These are phyloP conservation scores for Coccomyxa sp. DNA, from an alignment of 139 green algal species.

Conservation along the genomic window DNA sequence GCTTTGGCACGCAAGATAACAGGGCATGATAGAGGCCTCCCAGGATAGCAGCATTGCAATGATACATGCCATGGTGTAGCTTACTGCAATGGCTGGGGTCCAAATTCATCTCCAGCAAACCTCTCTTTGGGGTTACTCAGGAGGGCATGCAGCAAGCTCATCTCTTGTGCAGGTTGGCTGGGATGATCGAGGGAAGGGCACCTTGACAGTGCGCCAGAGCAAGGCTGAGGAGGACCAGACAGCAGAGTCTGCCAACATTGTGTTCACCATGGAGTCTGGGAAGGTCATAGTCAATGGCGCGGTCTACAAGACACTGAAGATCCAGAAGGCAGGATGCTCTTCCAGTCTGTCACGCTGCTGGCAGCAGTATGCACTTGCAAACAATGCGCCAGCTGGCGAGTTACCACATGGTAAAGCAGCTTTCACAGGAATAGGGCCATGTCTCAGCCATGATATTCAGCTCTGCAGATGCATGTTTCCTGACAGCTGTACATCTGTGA, in stretches of 20 bases:
- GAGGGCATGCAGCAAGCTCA: no score
- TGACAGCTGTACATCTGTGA: constrained; percentile 45
- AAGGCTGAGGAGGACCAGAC: neutral
- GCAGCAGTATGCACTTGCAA: neutral
- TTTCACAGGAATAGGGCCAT: neutral
- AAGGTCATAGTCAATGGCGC: neutral
- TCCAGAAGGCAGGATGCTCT: neutral
- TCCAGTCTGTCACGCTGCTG: neutral
- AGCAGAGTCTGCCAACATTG: neutral
- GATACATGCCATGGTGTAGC: no score
- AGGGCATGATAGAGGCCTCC: no score
- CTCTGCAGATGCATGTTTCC: constrained; percentile 37
- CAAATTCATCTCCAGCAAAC: no score
- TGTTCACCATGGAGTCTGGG: neutral
- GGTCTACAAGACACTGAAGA: neutral
- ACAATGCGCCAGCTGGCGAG: neutral
- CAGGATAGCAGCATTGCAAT: no score
- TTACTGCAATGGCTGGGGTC: no score
- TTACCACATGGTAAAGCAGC: neutral
- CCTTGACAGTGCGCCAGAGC: constrained; percentile 1
- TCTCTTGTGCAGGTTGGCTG: neutral
- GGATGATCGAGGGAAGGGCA: neutral
- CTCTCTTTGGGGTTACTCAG: no score
- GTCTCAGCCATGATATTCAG: neutral
- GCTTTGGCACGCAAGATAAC: no score